Evolutionary conservation across 345 rosid species (phyloP), one percentile per base, ranked within the genome.

Genomic region (Populus tremula): DNA sequence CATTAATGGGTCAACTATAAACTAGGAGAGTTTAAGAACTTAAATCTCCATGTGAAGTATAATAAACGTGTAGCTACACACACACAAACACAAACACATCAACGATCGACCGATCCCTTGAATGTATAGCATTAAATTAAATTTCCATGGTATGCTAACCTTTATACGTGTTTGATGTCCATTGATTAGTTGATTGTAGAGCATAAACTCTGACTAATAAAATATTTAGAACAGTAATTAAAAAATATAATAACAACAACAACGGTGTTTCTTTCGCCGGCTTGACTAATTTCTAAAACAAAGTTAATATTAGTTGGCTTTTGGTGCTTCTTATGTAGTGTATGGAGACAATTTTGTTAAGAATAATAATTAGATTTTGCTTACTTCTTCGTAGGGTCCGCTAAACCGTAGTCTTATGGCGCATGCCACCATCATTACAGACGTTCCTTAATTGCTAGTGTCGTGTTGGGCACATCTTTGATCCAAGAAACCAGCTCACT

Each of bases 261-360:
- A 20, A 62, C 2, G 43, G 43, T 29, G 23, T 39, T 45, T 39
- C 50, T 74, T 73, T 76, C 82, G 85, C 78, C 85, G 82, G 84
- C 82, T 85, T 85, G 84, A 77, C 77, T 63, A 69, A 75, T 35
- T 4, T 66, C n/a, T 18, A 38, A 70, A 59, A 68, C 31, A 67
- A 70, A 9, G 39, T 27, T 45, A 61, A 33, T 47, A 73, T 56
- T 65, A 38, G 78, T 72, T 77, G 84, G 62, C 68, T 25, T 62
- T 41, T 73, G 76, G 25, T 27, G 10, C 56, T 25, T 73, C 50
- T 62, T 27, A 39, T 56, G 33, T 16, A 47, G 31, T 4, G 72
- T 36, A 35, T 76, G 14, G 17, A 7, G 47, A n/a, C 36, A 67
- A 49, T 2, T 23, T 31, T 5, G 23, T 2, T 29, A 39, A 14